phyloP scores from a whole-genome alignment of 306 rosid genomes.

The Mucuna pruriens region DNA sequence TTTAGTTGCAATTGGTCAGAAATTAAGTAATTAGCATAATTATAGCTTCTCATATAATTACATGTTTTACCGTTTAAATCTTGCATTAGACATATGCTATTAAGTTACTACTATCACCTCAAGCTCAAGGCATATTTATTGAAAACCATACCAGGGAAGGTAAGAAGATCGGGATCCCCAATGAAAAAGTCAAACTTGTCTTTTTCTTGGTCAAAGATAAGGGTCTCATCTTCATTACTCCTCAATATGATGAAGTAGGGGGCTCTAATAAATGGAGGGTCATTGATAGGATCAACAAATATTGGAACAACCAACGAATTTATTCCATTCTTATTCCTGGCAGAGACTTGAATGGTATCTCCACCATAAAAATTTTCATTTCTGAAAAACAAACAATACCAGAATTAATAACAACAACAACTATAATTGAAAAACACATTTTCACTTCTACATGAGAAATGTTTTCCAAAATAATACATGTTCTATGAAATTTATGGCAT shows the following conservation, averaged over 20 bases:
- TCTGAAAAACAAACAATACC: slow-evolving; percentile 43
- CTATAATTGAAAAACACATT: slow-evolving; percentile 1
- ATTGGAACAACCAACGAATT: slow-evolving; percentile 68
- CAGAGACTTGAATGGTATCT: slow-evolving; percentile 63
- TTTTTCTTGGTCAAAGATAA: slow-evolving; percentile 63
- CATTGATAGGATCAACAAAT: slow-evolving; percentile 76
- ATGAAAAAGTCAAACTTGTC: slow-evolving; percentile 73
- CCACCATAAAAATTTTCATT: slow-evolving; percentile 71
- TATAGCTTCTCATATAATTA: neutral
- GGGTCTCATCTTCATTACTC: slow-evolving; percentile 58
- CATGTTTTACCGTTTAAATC: neutral
- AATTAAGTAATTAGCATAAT: neutral
- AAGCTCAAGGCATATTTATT: neutral
- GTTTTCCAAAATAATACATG: slow-evolving; percentile 6
- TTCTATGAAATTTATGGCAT: slow-evolving; percentile 11
- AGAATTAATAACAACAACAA: neutral
- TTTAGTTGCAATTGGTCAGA: neutral
- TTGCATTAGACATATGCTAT: neutral
- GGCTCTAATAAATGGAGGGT: slow-evolving; percentile 72
- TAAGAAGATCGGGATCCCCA: slow-evolving; percentile 80
- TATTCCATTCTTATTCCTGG: slow-evolving; percentile 69
- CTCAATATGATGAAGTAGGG: slow-evolving; percentile 69
- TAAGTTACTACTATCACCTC: neutral
- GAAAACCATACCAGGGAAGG: slow-evolving; percentile 63
- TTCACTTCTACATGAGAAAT: neutral